Evolutionary conservation across 306 rosid genomes (phyloP), one percentile per base, ranked within the genome.

Genomic region (Elaeagnus macrophylla): DNA sequence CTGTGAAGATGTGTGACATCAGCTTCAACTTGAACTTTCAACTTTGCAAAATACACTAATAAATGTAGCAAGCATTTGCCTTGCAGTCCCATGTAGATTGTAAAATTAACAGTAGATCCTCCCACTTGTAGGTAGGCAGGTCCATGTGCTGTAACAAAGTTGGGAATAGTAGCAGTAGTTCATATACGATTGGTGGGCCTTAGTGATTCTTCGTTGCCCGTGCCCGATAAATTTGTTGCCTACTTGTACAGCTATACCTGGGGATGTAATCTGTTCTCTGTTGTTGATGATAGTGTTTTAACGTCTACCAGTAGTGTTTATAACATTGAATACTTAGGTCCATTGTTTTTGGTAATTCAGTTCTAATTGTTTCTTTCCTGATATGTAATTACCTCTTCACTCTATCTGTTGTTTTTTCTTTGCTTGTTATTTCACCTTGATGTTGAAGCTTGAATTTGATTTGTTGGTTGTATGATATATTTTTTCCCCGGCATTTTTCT

Each of bases 171-270:
- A 65, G 69, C 67, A 53, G 56, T 74, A 77, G 83, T 76, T 77
- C 75, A 74, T 75, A 69, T 73, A 74, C 64, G 69, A 25, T 80
- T 60, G 62, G 59, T 60, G 64, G 62, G 75, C 67, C 58, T 25
- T 25, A 35, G 69, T 76, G 56, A 61, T 52, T 58, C 71, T 57
- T 66, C 54, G 61, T 77, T 5, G 32, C 32, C 48, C 64, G 17
- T 50, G 54, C 39, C 64, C 63, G 62, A 66, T 78, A 72, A 41
- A 55, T 57, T 66, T 64, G 12, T 50, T 58, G 71, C 65, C 62
- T 50, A 63, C 72, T 56, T 82, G 86, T 85, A 80, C 88, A 84
- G 90, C 32, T 64, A 73, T 82, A 82, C 77, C 68, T 66, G 87
- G 81, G 78, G 67, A 61, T 63, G n/a, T n/a, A 25, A 2, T 25